These are phyloP conservation scores for Aspergillus sp. DNA, from an alignment of 2,329 filamentous ascomycete species.

Conservation along the genomic window DNA sequence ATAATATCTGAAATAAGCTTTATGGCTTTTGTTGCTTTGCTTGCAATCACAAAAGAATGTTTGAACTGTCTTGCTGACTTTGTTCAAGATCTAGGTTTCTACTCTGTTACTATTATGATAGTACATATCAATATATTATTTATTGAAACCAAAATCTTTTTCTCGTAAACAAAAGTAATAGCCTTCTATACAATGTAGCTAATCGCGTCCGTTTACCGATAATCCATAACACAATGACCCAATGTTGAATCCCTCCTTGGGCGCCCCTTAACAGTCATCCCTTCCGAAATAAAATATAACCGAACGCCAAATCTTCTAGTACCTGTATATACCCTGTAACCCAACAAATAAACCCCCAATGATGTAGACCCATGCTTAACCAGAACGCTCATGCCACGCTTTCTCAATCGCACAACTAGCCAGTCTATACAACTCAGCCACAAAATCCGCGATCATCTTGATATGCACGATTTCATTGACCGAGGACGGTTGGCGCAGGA, in stretches of 20 bases:
- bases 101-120: not conserved
- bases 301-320: not conserved
- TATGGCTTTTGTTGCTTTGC: not conserved
- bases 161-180: not conserved
- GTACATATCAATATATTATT: not conserved
- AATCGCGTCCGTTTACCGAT: too few species aligned
- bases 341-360: too few species aligned
- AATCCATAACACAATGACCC: too few species aligned
- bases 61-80: conserved; percentile 3
- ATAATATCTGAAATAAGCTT: conserved; percentile 25
- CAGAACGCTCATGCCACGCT: conserved; percentile 34
- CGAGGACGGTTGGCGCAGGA: conserved; percentile 30
- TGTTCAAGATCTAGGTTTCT: not conserved
- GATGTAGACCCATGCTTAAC: not conserved
- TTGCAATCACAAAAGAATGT: not conserved
- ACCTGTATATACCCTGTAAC: not conserved
- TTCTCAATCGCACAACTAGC: conserved; percentile 49
- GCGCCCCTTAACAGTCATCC: not conserved
- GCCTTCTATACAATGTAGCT: too few species aligned
- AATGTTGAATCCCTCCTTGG: too few species aligned
- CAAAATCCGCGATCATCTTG: conserved; percentile 47
- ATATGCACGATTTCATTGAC: conserved; percentile 45
- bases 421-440: conserved; percentile 48
- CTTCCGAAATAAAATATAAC: not conserved
- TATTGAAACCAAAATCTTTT: not conserved